These are phyloP conservation scores for Wallacemonas rigidus DNA, from an alignment of 208 protist genomes.

Conservation along the genomic window DNA sequence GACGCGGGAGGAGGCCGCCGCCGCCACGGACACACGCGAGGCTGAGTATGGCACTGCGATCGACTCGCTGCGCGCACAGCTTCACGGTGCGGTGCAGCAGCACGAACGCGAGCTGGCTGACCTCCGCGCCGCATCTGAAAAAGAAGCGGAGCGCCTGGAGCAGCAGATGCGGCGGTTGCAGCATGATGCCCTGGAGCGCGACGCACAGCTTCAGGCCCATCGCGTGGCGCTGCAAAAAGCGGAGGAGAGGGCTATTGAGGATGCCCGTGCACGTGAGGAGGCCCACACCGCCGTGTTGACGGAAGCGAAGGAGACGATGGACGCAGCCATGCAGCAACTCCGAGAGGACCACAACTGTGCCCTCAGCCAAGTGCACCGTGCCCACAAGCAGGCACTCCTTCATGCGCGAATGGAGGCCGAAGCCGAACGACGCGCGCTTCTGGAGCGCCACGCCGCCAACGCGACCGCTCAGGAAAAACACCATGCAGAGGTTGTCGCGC, in stretches of 20 bases:
- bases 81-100: background rate
- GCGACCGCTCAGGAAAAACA: conserved; percentile 17
- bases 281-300: no score
- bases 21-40: background rate
- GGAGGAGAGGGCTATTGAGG: no score
- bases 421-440: conserved; percentile 12
- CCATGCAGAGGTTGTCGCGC: conserved; percentile 18
- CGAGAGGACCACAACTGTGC: background rate
- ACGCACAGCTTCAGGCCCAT: conserved; percentile 22
- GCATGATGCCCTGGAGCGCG: conserved; percentile 14
- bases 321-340: background rate
- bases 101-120: conserved; percentile 17
- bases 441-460: conserved; percentile 27
- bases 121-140: conserved; percentile 9
- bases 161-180: conserved; percentile 6
- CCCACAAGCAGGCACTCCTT: background rate
- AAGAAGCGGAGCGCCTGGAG: background rate
- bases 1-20: background rate
- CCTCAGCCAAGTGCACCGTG: background rate
- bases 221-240: background rate
- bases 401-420: background rate
- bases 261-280: no score
- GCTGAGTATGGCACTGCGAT: background rate
- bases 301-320: background rate
- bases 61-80: background rate